Base-by-base conservation (phyloP, 2,329 filamentous ascomycete species). In the Escovopsis sp. region DNA sequence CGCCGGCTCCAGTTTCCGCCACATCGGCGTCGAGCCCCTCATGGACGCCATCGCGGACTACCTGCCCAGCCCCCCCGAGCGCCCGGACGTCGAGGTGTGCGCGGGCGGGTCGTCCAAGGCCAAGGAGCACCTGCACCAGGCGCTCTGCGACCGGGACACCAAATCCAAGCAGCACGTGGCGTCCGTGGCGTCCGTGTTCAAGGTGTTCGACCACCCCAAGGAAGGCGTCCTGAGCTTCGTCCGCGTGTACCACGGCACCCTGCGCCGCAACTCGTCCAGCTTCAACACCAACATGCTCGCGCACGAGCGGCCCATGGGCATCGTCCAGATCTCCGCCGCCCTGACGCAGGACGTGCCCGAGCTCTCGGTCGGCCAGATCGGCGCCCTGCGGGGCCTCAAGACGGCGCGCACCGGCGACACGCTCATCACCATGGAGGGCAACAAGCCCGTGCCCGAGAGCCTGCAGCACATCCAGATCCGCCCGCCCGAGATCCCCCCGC, bases 361-460 rank as follows among this genome's bases (percentile, higher is more conserved):
- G 19, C 80, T 98, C 27, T 65, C 74, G 3, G 75, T 84, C 0
- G 90, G 90, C 1, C 87, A 96, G 52, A 98, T 98, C 41, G 90
- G 90, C 23, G 90, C 94, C 4, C 79, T 98, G 34, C 78, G 82
- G 12, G 90, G 88, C 0, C 69, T 96, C 14, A 94, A 94, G 53
- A 72, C 80, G 48, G 80, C 88, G n/a, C 72, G 90, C 27, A 98
- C 90, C 1, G 90, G 90, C 2, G 90, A 98, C 50, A 98, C 90
- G 0, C 60, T 98, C 13, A 71, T 96, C 25, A 75, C 79, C 2
- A 85, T 84, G 45, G 65, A 71, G 17, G 72, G 57, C 8, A 58
- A 60, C 51, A 70, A 70, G 6, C 69, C 72, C 0, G 76, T 84
- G 2, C 74, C 80, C 14, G 69, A 76, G 13, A 69, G 74, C 1